Evolutionary conservation across 2,329 filamentous ascomycete species (phyloP), one percentile per base, ranked within the genome.

Genomic region (Colletotrichum cuscutae): DNA sequence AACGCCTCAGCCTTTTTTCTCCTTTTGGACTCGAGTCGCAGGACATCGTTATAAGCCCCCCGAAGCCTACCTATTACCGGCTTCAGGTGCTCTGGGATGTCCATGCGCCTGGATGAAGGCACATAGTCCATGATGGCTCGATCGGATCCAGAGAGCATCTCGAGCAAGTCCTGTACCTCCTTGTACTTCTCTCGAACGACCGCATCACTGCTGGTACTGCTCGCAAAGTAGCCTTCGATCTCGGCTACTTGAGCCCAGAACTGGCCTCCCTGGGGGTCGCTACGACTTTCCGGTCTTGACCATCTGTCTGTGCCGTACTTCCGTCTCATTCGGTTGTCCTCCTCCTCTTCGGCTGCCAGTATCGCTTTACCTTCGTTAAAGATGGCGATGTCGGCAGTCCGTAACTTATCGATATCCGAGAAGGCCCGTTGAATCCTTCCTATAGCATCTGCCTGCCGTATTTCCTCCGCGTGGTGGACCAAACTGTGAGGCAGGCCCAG

Each of bases 241-340:
- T 98, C 95, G 2, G 84, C 87, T 4, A 92, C 91, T 68, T 94
- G 92, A 2, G 87, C 88, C 86, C 94, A 96, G 1, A 97, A 86
- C 79, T 95, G 95, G 11, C 81, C 80, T 4, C 89, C 89, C 68
- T 86, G 84, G 82, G 91, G 89, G 28, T 96, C 95, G 22, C 87
- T 85, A 42, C 90, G 89, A 5, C 94, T 94, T 24, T 92, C 86
- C 1, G 89, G 88, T 30, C 96, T 90, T 15, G 84, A 83, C 97
- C 97, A 99, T 74, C 94, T 89, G 71, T 95, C 94, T 0, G 95
- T 98, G 26, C 97, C 97, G 78, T 95, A 95, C 79, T 92, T 96
- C 68, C 87, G 85, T 22, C 94, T 90, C 9, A 95, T 86, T 24
- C 89, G 88, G 71, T 94, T 90, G 76, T 99, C 96, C 79, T 98